These are phyloP conservation scores for Zopfia rhizophila DNA, from an alignment of 2,329 filamentous ascomycete genomes.

Conservation along the genomic window DNA sequence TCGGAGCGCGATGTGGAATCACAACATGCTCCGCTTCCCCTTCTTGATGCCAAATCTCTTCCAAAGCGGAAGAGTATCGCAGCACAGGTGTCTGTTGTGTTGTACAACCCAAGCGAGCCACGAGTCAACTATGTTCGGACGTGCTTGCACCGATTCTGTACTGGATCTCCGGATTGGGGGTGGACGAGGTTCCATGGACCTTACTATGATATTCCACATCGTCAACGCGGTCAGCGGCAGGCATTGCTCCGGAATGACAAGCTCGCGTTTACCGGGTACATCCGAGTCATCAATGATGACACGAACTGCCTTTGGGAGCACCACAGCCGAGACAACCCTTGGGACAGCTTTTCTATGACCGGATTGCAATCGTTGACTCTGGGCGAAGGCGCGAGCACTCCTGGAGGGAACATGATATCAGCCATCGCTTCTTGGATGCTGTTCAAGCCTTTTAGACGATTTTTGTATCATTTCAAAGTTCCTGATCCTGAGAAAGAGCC, in stretches of 20 bases:
- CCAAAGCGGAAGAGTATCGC: conserved; percentile 59
- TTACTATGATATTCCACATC: conserved; percentile 66
- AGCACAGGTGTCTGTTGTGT: conserved; percentile 69
- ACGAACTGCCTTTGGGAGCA: conserved; percentile 72
- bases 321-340: conserved; percentile 63
- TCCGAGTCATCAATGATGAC: conserved; percentile 69
- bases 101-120: conserved; percentile 72
- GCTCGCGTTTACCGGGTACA: conserved; percentile 70
- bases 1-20: conserved; percentile 18
- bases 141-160: conserved; percentile 69
- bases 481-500: conserved; percentile 59
- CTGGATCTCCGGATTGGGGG: conserved; percentile 69
- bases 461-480: conserved; percentile 62
- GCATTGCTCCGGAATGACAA: conserved; percentile 70
- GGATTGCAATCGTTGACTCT: conserved; percentile 63
- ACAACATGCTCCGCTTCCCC: conserved; percentile 50
- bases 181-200: conserved; percentile 71
- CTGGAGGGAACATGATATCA: conserved; percentile 60
- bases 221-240: conserved; percentile 67
- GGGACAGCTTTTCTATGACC: conserved; percentile 67
- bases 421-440: conserved; percentile 68
- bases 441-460: conserved; percentile 67
- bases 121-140: conserved; percentile 66
- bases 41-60: conserved; percentile 43
- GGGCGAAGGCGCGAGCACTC: conserved; percentile 39